phyloP scores from a whole-genome alignment of 192 early-diverging fungal species.

The Piromyces finnis region DNA sequence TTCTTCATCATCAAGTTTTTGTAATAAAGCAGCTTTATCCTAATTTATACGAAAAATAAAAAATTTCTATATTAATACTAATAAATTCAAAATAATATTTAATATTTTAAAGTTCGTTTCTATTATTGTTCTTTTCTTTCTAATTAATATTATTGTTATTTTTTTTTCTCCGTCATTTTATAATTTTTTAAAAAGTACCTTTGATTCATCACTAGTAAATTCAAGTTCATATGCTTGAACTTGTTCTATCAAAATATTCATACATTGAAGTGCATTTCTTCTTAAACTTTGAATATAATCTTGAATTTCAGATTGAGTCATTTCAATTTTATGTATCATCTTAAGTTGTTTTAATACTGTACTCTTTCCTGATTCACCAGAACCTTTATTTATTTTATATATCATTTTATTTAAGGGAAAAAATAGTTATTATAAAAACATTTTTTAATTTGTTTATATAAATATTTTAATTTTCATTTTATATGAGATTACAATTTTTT shows the following conservation, averaged over 20 bases:
- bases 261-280: not conserved
- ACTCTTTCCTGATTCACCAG: not conserved
- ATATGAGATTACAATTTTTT: too few relatives aligned
- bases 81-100: too few relatives aligned
- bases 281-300: not conserved
- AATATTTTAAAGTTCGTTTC: too few relatives aligned
- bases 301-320: not conserved
- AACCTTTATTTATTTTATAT: not conserved
- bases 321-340: not conserved
- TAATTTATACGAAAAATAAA: not conserved
- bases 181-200: not conserved
- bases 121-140: too few relatives aligned
- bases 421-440: too few relatives aligned
- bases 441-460: too few relatives aligned
- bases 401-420: too few relatives aligned
- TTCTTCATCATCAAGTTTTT: not conserved
- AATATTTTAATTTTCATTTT: too few relatives aligned
- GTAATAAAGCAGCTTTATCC: not conserved
- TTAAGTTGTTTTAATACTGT: conserved; percentile 1
- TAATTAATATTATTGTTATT: too few relatives aligned
- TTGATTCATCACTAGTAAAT: not conserved
- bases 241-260: not conserved
- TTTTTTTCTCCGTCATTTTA: too few relatives aligned
- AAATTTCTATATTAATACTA: too few relatives aligned
- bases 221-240: not conserved